These are phyloP conservation scores for Curvularia spicifera DNA, from an alignment of 2,329 filamentous ascomycete species.

Conservation along the genomic window DNA sequence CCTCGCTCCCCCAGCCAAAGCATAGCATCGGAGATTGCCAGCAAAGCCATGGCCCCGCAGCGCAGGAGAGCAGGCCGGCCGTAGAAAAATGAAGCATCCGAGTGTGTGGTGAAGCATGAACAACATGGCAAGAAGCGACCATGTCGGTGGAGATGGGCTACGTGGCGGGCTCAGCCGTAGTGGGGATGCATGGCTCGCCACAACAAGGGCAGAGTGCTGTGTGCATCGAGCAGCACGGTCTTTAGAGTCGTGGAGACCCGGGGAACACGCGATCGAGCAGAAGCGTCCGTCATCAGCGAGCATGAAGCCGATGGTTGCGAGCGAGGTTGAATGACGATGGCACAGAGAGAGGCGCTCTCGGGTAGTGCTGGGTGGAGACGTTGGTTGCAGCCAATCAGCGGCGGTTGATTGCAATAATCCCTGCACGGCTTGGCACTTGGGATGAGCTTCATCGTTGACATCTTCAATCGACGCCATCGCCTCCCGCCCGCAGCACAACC, in stretches of 20 bases:
- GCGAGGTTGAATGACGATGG: conserved; percentile 4
- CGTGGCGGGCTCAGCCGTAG: conserved; percentile 17
- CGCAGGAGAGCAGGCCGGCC: conserved; percentile 2
- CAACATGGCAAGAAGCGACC: conserved; percentile 6
- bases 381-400: conserved; percentile 16
- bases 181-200: conserved; percentile 13
- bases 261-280: conserved; percentile 11
- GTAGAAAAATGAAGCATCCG: conserved; percentile 13
- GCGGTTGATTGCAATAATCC: conserved; percentile 23
- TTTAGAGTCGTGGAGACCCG: conserved; percentile 7
- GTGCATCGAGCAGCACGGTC: conserved; percentile 8
- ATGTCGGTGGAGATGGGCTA: conserved; percentile 18
- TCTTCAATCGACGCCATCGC: conserved; percentile 33
- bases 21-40: conserved; percentile 13
- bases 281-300: conserved; percentile 1
- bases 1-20: conserved; percentile 7
- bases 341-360: neutral
- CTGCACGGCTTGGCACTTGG: conserved; percentile 16
- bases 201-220: conserved; percentile 8
- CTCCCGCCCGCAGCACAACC: conserved; percentile 30
- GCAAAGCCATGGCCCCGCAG: conserved; percentile 14
- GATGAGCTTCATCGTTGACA: conserved; percentile 31
- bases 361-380: conserved; percentile 8
- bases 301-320: conserved; percentile 2
- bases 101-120: conserved; percentile 4